These are phyloP conservation scores for Phytopythium delawarense DNA, from an alignment of 352 stramenopile genomes.

Conservation along the genomic window DNA sequence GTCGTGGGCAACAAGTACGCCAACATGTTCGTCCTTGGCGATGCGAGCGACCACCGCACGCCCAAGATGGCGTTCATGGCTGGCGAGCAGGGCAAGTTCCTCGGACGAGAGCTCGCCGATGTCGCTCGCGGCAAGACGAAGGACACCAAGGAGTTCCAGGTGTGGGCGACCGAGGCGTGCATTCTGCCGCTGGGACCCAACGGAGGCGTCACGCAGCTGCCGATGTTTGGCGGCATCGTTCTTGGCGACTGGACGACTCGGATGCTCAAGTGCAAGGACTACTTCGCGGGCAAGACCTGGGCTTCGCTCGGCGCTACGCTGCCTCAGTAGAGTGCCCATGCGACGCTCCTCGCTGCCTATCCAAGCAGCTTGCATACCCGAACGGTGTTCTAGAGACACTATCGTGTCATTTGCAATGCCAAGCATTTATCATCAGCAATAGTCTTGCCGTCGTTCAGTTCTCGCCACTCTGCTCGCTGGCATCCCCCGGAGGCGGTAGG, in stretches of 20 bases:
- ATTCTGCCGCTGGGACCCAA: constrained; percentile 42
- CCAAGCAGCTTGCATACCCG: not conserved
- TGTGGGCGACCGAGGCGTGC: constrained; percentile 11
- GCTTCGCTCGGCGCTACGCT: constrained; percentile 18
- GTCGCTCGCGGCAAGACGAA: constrained; percentile 23
- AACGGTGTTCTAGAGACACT: too few relatives aligned
- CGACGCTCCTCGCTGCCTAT: not conserved
- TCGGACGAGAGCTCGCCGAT: constrained; percentile 29
- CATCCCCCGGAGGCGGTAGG: not conserved
- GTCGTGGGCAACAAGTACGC: constrained; percentile 36
- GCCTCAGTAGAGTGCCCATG: constrained; percentile 13
- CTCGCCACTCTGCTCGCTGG: not conserved
- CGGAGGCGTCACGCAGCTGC: constrained; percentile 49
- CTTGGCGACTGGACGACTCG: constrained; percentile 46
- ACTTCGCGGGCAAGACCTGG: constrained; percentile 33
- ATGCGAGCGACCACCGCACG: constrained; percentile 43
- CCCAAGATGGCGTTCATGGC: constrained; percentile 44
- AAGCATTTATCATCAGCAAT: too few relatives aligned
- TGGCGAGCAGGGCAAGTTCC: constrained; percentile 34
- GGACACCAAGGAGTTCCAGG: constrained; percentile 21
- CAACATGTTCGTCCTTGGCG: constrained; percentile 51
- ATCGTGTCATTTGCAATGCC: too few relatives aligned
- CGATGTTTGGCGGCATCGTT: constrained; percentile 43
- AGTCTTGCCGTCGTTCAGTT: not conserved
- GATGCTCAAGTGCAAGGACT: constrained; percentile 43